These are phyloP conservation scores for Nicotiana rustica DNA, from an alignment of 305 asterid species.

Conservation along the genomic window DNA sequence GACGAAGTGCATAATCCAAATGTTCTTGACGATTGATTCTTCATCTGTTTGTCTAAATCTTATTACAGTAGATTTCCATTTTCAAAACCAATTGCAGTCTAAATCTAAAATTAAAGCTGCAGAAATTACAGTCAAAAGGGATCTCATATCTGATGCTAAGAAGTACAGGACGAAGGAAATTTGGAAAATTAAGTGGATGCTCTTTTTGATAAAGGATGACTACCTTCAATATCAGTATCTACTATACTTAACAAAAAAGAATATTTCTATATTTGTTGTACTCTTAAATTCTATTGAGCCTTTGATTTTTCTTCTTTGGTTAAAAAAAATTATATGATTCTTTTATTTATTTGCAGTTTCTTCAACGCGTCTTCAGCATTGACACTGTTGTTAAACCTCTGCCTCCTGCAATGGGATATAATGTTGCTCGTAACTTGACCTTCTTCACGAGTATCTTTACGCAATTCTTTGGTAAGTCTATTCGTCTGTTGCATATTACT, in stretches of 20 bases:
- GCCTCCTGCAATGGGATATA: conserved; percentile 85
- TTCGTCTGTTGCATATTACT: background rate
- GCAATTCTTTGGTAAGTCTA: conserved; percentile 79
- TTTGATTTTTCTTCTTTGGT: background rate
- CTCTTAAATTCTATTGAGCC: background rate
- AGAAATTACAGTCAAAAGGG: background rate
- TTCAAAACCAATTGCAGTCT: background rate
- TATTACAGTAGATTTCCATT: background rate
- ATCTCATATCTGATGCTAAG: background rate
- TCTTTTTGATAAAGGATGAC: background rate
- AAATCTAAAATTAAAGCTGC: background rate
- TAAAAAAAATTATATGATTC: background rate
- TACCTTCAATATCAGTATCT: conserved; percentile 17
- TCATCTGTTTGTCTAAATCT: background rate
- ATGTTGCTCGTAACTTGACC: conserved; percentile 79
- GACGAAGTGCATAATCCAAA: background rate
- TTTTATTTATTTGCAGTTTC: conserved; percentile 66
- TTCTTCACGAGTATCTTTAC: conserved; percentile 96
- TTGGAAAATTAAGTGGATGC: background rate
- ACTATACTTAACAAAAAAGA: background rate
- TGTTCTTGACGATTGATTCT: background rate
- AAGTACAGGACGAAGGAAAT: background rate
- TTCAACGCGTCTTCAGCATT: conserved; percentile 83
- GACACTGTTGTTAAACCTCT: conserved; percentile 93
- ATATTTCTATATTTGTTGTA: background rate